These are phyloP conservation scores for Camelina laxa DNA, from an alignment of 345 rosid genomes.

Conservation along the genomic window DNA sequence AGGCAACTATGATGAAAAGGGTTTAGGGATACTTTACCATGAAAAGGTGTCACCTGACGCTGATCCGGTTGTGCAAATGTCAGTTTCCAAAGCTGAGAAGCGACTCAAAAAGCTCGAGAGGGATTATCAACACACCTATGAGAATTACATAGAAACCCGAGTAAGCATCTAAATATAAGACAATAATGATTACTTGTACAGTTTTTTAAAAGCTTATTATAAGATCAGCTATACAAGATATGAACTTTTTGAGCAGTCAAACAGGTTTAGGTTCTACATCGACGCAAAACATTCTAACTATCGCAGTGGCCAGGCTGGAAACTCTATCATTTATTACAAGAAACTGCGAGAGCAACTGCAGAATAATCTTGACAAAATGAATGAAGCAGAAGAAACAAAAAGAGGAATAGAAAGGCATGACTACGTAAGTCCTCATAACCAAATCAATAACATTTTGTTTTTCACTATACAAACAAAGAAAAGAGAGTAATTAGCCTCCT, in stretches of 20 bases:
- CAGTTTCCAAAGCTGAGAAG: conserved; percentile 14
- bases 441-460: neutral
- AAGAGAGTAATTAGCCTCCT: neutral
- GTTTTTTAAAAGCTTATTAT: no score
- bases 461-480: neutral
- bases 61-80: neutral
- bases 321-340: neutral
- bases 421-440: neutral
- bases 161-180: neutral
- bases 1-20: neutral
- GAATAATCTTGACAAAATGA: conserved; percentile 7
- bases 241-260: conserved; percentile 12
- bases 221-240: neutral
- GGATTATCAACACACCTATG: conserved; percentile 6
- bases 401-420: neutral
- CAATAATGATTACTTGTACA: no score
- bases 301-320: neutral
- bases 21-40: neutral
- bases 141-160: neutral
- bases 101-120: conserved; percentile 19
- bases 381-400: neutral
- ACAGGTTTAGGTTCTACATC: neutral
- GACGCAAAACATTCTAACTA: neutral
- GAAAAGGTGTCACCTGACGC: neutral
- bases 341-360: neutral